These are phyloP conservation scores for Trichoderma cornu-damae DNA, from an alignment of 2,329 filamentous ascomycete genomes.

Conservation along the genomic window DNA sequence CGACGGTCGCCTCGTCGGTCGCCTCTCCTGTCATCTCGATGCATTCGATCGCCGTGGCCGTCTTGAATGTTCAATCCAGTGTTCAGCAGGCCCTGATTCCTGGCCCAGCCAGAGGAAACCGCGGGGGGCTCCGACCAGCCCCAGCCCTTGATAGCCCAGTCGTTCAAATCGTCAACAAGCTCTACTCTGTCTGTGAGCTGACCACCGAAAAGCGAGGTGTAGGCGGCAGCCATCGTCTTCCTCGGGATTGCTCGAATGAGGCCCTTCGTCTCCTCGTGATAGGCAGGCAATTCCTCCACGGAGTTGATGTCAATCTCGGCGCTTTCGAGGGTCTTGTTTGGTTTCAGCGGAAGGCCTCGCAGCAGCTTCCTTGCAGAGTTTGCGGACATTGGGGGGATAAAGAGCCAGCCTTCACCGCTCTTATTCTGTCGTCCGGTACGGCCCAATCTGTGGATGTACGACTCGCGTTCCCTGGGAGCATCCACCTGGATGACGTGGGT, in stretches of 20 bases:
- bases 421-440: conserved; percentile 72
- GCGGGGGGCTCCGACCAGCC: conserved; percentile 47
- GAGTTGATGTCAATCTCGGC: conserved; percentile 51
- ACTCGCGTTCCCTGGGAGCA: conserved; percentile 57
- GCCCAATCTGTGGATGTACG: conserved; percentile 72
- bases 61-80: conserved; percentile 35
- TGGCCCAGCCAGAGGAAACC: conserved; percentile 27
- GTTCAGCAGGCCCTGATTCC: conserved; percentile 31
- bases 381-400: conserved; percentile 55
- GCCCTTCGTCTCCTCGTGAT: conserved; percentile 41
- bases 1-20: conserved; percentile 19
- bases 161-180: conserved; percentile 48
- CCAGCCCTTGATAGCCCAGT: conserved; percentile 48
- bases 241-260: conserved; percentile 41
- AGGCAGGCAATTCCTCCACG: conserved; percentile 40
- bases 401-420: conserved; percentile 64
- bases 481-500: conserved; percentile 75
- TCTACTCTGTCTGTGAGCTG: conserved; percentile 37
- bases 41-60: conserved; percentile 5
- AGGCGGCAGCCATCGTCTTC: conserved; percentile 38
- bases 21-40: conserved; percentile 4
- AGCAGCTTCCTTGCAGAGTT: conserved; percentile 47
- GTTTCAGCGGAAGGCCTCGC: conserved; percentile 54
- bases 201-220: conserved; percentile 54
- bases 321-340: conserved; percentile 46